Evolutionary conservation across 2,329 filamentous ascomycete species (phyloP).

Genomic region (Penicillium sp.): DNA sequence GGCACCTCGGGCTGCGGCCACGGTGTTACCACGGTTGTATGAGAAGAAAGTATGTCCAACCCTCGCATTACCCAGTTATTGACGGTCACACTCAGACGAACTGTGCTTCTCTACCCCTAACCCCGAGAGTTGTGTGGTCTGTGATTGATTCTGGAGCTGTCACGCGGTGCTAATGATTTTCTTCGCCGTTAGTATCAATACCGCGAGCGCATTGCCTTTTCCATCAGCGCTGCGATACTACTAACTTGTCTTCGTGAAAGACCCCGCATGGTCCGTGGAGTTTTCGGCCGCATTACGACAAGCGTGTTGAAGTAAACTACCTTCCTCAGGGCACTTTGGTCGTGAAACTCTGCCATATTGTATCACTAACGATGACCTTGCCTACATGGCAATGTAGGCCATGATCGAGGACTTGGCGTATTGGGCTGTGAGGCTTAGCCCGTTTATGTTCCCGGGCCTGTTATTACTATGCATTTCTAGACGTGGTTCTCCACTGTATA

Average conservation of each 20-base stretch:
- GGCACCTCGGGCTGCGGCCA: conserved; percentile 73
- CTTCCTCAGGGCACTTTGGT: background rate
- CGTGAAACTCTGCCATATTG: background rate
- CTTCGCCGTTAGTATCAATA: conserved; percentile 58
- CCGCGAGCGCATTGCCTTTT: conserved; percentile 67
- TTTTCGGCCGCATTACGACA: conserved; percentile 60
- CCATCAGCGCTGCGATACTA: conserved; percentile 67
- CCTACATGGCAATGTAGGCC: background rate
- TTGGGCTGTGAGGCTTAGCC: background rate
- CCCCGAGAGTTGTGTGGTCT: conserved; percentile 7
- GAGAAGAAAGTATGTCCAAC: conserved; percentile 42
- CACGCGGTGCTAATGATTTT: conserved; percentile 21
- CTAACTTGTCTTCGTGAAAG: conserved; percentile 67
- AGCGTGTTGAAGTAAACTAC: conserved; percentile 27
- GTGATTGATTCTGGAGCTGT: conserved; percentile 5
- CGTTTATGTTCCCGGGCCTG: background rate
- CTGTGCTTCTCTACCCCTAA: background rate
- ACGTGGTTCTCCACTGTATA: background rate
- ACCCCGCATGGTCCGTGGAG: conserved; percentile 63
- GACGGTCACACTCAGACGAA: conserved; percentile 23
- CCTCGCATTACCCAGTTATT: conserved; percentile 11
- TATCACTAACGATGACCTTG: conserved; percentile 8
- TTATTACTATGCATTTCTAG: background rate
- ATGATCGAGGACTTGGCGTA: background rate
- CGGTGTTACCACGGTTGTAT: conserved; percentile 72